A percentile compares a stretch with the other conserved stretches of the same genome.
phyloP scores from a whole-genome alignment of 148 eudicot genomes.

The Rhododendron vialii region DNA sequence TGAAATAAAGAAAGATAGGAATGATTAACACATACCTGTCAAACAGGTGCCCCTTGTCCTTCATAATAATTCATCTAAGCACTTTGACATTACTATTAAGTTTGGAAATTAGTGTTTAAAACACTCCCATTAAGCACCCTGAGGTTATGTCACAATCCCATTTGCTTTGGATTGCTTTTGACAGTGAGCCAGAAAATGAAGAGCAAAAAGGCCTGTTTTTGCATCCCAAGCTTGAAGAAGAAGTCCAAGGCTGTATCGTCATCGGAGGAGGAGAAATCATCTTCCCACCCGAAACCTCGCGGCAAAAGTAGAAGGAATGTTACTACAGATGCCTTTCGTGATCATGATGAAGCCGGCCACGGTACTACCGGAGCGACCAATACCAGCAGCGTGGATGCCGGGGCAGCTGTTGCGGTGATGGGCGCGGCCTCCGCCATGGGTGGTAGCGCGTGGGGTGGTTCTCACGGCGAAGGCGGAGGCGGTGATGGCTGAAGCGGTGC shows the following conservation, averaged over 20 bases:
- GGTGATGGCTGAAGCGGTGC: neutral
- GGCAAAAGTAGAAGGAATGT: neutral
- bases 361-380: neutral
- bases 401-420: slow-evolving; percentile 1
- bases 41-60: neutral
- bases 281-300: neutral
- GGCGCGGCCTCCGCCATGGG: neutral
- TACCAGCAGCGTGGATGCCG: neutral
- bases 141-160: neutral
- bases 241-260: neutral
- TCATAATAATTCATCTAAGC: neutral
- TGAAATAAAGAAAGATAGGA: neutral
- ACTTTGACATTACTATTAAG: neutral
- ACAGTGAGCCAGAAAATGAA: neutral
- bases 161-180: neutral
- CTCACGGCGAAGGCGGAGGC: slow-evolving; percentile 8
- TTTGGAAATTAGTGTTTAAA: neutral
- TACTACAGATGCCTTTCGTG: neutral
- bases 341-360: neutral
- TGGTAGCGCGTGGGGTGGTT: neutral
- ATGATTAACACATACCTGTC: slow-evolving; percentile 1
- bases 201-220: slow-evolving; percentile 7
- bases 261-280: neutral
- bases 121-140: neutral
- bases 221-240: neutral